Conservation (phyloP, 2,329 filamentous ascomycete species). For the Diaporthe aspalathi region DNA sequence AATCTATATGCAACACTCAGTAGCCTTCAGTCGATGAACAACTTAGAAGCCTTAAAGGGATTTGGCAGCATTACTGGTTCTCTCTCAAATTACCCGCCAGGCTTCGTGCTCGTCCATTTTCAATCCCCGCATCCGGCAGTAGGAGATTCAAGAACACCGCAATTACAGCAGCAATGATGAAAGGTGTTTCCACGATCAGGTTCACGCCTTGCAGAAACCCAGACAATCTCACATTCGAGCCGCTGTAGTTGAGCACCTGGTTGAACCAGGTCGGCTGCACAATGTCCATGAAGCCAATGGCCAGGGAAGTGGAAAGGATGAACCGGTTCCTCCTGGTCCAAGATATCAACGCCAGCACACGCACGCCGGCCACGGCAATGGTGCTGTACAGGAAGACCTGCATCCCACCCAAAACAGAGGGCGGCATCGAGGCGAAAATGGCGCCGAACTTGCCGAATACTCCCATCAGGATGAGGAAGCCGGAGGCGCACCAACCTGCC, state of each 20-base stretch:
- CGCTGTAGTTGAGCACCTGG: constrained; percentile 51
- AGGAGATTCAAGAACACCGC: constrained; percentile 57
- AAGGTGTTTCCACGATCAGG: constrained; percentile 54
- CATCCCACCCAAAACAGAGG: constrained; percentile 59
- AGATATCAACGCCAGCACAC: constrained; percentile 71
- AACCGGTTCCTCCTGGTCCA: constrained; percentile 76
- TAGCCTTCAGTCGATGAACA: not conserved
- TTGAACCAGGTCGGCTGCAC: constrained; percentile 54
- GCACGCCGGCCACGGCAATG: constrained; percentile 73
- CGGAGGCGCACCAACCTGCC: constrained; percentile 73
- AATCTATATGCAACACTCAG: not conserved
- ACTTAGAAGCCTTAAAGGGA: not conserved
- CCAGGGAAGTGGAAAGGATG: constrained; percentile 69
- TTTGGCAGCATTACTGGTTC: not conserved
- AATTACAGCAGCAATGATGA: constrained; percentile 56
- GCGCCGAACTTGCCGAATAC: constrained; percentile 78
- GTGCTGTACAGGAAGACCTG: constrained; percentile 75
- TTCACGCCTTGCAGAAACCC: constrained; percentile 55
- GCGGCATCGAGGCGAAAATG: constrained; percentile 73
- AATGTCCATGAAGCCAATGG: constrained; percentile 66
- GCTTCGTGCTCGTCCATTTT: constrained; percentile 29
- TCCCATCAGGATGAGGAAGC: constrained; percentile 76
- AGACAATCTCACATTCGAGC: constrained; percentile 49
- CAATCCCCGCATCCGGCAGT: constrained; percentile 44
- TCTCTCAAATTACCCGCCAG: constrained; percentile 25